These are phyloP conservation scores for Camellia lanceoleosa DNA, from an alignment of 148 eudicot genomes.

Conservation along the genomic window DNA sequence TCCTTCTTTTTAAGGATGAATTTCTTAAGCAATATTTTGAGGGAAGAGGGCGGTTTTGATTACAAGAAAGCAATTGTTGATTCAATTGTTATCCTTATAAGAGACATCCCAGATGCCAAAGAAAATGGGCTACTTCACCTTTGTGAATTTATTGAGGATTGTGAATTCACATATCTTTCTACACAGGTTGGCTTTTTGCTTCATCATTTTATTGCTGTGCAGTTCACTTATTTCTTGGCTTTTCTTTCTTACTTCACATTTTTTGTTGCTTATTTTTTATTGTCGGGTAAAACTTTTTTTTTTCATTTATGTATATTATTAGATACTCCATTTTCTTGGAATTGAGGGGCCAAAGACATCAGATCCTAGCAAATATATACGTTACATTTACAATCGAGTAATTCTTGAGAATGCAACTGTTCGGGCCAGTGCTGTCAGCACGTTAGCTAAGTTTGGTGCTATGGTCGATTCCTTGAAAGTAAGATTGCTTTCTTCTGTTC, in stretches of 20 bases:
- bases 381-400: constrained; percentile 89
- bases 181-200: constrained; percentile 60
- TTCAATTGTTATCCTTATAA: constrained; percentile 88
- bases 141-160: constrained; percentile 98
- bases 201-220: constrained; percentile 12
- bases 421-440: constrained; percentile 97
- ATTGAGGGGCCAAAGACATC: constrained; percentile 94
- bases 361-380: constrained; percentile 92
- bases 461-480: constrained; percentile 89
- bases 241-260: constrained; percentile 3
- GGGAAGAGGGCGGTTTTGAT: constrained; percentile 99
- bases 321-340: constrained; percentile 98
- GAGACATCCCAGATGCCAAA: constrained; percentile 98
- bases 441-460: constrained; percentile 95
- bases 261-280: not conserved
- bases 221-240: not conserved
- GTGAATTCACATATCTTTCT: constrained; percentile 98
- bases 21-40: constrained; percentile 90
- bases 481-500: constrained; percentile 18
- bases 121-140: constrained; percentile 95
- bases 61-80: constrained; percentile 98
- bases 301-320: constrained; percentile 1
- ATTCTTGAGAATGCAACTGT: constrained; percentile 98
- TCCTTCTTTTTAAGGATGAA: constrained; percentile 66
- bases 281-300: constrained; percentile 4